Evolutionary conservation across 352 stramenopile species (phyloP).

Genomic region (Phytopythium sindhum): DNA sequence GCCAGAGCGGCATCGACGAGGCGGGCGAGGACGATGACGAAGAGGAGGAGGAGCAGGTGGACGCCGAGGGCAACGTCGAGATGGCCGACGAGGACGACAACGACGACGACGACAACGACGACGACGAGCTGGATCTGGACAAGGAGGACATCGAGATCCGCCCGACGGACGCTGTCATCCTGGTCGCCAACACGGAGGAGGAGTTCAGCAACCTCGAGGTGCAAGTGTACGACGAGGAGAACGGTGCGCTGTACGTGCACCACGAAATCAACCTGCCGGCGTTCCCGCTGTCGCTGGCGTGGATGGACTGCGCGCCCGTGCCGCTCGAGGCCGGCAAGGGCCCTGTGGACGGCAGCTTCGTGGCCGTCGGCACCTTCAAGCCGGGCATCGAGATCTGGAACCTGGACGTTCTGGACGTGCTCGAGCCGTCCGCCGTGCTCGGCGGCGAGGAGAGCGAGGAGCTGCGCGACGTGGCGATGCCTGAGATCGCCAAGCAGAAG

Average conservation of each 20-base stretch:
- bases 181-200: conserved; percentile 97
- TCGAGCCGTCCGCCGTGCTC: conserved; percentile 95
- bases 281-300: conserved; percentile 97
- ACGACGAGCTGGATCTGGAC: conserved; percentile 72
- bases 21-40: conserved; percentile 21
- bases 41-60: conserved; percentile 26
- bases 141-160: conserved; percentile 94
- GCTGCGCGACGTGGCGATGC: conserved; percentile 74
- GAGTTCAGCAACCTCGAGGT: conserved; percentile 98
- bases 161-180: conserved; percentile 92
- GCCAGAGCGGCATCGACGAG: conserved; percentile 30
- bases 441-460: conserved; percentile 90
- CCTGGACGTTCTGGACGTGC: conserved; percentile 97
- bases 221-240: conserved; percentile 97
- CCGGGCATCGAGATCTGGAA: conserved; percentile 99
- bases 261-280: conserved; percentile 99
- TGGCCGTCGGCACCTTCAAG: conserved; percentile 99
- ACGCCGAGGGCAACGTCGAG: conserved; percentile 48
- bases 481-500: conserved; percentile 66
- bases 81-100: conserved; percentile 56
- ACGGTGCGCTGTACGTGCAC: conserved; percentile 98
- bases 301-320: conserved; percentile 91
- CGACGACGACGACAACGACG: conserved; percentile 50
- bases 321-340: conserved; percentile 54
- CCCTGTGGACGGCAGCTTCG: conserved; percentile 92